phyloP scores from a whole-genome alignment of 2,329 filamentous ascomycete species.

The Penicillium sp. region DNA sequence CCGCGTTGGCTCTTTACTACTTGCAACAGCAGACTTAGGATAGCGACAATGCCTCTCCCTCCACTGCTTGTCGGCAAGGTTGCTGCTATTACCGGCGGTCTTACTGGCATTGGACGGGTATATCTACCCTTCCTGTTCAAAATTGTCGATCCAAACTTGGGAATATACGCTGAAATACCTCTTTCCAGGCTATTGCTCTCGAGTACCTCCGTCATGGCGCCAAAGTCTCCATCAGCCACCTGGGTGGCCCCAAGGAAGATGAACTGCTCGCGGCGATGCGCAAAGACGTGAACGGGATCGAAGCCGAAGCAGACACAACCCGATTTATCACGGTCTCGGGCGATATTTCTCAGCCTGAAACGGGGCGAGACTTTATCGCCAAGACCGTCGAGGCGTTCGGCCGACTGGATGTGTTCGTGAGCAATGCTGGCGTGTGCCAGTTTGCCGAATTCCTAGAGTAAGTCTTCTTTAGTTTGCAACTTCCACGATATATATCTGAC shows the following conservation, averaged over 20 bases:
- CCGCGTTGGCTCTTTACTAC: neutral
- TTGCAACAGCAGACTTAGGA: neutral
- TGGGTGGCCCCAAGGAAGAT: constrained; percentile 48
- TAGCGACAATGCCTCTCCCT: constrained; percentile 31
- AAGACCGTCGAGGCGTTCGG: constrained; percentile 57
- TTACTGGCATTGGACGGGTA: constrained; percentile 75
- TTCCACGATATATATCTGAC: neutral
- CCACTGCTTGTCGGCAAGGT: constrained; percentile 68
- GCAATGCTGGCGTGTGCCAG: constrained; percentile 83
- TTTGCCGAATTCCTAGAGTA: constrained; percentile 82
- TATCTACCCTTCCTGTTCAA: neutral
- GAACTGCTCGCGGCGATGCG: constrained; percentile 30
- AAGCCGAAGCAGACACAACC: constrained; percentile 23
- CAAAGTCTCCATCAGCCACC: constrained; percentile 75
- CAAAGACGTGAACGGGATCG: constrained; percentile 31
- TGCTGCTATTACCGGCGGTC: constrained; percentile 81
- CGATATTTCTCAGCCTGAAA: constrained; percentile 72
- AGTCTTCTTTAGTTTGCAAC: constrained; percentile 21
- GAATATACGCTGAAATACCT: too few species aligned
- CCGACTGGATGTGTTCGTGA: constrained; percentile 73
- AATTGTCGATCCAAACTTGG: too few species aligned
- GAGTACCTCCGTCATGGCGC: constrained; percentile 76
- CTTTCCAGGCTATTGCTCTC: constrained; percentile 66
- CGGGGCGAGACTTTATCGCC: constrained; percentile 65
- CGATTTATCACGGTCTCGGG: constrained; percentile 67